Evolutionary conservation across 306 rosid genomes (phyloP).

Genomic region (Pueraria montana): DNA sequence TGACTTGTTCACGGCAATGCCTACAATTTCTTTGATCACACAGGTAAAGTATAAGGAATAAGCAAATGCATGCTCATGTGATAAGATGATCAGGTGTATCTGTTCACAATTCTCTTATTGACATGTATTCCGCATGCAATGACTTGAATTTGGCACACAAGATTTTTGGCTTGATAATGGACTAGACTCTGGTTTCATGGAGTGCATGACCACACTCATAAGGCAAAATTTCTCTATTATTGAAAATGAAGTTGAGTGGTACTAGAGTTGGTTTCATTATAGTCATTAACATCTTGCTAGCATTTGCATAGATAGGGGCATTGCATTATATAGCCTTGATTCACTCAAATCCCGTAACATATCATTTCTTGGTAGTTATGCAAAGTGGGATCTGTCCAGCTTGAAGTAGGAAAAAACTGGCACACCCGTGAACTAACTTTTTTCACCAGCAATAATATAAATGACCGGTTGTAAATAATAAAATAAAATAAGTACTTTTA

Average conservation of each 20-base stretch:
- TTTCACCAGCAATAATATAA: too few relatives aligned
- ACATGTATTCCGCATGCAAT: slow-evolving; percentile 70
- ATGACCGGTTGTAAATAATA: too few relatives aligned
- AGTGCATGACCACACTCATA: slow-evolving; percentile 60
- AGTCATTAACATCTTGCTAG: slow-evolving; percentile 71
- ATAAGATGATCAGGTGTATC: slow-evolving; percentile 74
- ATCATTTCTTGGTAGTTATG: too few relatives aligned
- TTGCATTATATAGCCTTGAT: too few relatives aligned
- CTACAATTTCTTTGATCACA: slow-evolving; percentile 72
- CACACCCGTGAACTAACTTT: too few relatives aligned
- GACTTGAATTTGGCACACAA: slow-evolving; percentile 52
- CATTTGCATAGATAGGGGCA: slow-evolving; percentile 77
- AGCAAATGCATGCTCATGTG: slow-evolving; percentile 75
- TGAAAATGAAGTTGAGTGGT: slow-evolving; percentile 64
- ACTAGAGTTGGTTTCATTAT: slow-evolving; percentile 62
- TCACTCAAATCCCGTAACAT: too few relatives aligned
- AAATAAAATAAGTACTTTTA: too few relatives aligned
- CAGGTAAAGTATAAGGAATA: slow-evolving; percentile 54
- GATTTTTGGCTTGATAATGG: slow-evolving; percentile 53
- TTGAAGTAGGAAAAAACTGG: too few relatives aligned
- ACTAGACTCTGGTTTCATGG: slow-evolving; percentile 79
- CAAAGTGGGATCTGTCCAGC: too few relatives aligned
- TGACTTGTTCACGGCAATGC: slow-evolving; percentile 78
- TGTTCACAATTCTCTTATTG: slow-evolving; percentile 73
- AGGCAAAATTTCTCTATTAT: slow-evolving; percentile 70